Conservation (phyloP, 169 alveolate species). For the Fabrea salina region DNA sequence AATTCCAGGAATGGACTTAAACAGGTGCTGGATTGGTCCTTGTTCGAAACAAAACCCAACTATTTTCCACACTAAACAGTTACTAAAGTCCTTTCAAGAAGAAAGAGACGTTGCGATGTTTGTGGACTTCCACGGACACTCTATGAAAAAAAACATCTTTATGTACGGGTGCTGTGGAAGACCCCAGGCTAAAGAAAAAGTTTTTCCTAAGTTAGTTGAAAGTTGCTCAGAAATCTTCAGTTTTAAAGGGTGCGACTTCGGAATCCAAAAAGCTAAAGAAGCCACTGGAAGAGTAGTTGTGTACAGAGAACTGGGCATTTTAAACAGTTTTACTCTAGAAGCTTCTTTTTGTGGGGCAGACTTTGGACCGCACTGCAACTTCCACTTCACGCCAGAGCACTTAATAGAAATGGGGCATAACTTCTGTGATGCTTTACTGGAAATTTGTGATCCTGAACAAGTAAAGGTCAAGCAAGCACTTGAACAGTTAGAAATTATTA, state of each 20-base stretch:
- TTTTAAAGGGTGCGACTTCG: conserved; percentile 69
- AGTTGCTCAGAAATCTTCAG: conserved; percentile 68
- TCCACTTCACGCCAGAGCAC: conserved; percentile 70
- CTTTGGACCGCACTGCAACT: conserved; percentile 71
- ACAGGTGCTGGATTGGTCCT: conserved; percentile 82
- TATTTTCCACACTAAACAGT: conserved; percentile 64
- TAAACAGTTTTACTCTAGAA: conserved; percentile 71
- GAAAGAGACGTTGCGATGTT: conserved; percentile 74
- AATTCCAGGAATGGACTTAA: conserved; percentile 82
- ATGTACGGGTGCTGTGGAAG: conserved; percentile 83
- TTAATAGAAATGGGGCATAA: conserved; percentile 67
- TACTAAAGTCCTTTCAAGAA: conserved; percentile 69
- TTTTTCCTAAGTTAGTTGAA: conserved; percentile 71
- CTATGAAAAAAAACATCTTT: conserved; percentile 80
- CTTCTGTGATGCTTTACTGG: conserved; percentile 73
- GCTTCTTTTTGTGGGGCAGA: conserved; percentile 81
- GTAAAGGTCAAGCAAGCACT: conserved; percentile 57
- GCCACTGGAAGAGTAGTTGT: conserved; percentile 70
- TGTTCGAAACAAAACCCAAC: conserved; percentile 74
- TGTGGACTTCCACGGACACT: conserved; percentile 87
- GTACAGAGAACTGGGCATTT: conserved; percentile 71
- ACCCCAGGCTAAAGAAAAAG: conserved; percentile 61
- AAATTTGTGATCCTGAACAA: conserved; percentile 75
- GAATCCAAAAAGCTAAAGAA: conserved; percentile 68
- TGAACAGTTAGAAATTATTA: conserved; percentile 64